A percentile compares a stretch with the other conserved stretches of the same genome.
Evolutionary conservation across 208 protist species (phyloP).

Genomic region (Leishmania amazonensis): DNA sequence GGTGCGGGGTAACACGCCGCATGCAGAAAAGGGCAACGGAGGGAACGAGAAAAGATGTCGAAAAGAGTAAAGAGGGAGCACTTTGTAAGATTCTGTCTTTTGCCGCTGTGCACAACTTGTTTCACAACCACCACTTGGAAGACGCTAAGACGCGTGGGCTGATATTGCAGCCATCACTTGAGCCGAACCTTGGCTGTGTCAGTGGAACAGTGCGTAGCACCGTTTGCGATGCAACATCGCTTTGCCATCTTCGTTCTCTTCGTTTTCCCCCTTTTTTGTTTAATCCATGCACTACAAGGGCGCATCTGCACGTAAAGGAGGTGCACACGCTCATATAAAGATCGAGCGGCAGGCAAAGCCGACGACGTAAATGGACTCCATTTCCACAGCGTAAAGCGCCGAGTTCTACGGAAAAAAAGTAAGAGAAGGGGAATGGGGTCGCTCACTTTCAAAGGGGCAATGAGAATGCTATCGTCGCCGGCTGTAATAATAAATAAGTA

Average conservation of each 20-base stretch:
- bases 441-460: not conserved
- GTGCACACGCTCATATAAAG: not conserved
- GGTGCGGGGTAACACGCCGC: not conserved
- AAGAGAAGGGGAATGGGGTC: not conserved
- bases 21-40: not conserved
- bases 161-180: not conserved
- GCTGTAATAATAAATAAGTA: not conserved
- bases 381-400: not conserved
- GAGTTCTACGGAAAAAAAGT: not conserved
- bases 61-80: not conserved
- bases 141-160: not conserved
- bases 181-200: not conserved
- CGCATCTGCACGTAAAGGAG: not conserved
- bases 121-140: not conserved
- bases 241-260: not conserved
- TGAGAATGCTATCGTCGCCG: not conserved
- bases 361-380: not conserved
- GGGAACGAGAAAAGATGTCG: not conserved
- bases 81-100: not conserved
- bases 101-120: not conserved
- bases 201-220: not conserved
- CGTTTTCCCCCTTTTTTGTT: too few species aligned
- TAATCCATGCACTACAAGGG: not conserved
- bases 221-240: not conserved
- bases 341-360: not conserved